Conservation (phyloP, 2,329 filamentous ascomycete genomes). For the Blastomyces emzantsi region DNA sequence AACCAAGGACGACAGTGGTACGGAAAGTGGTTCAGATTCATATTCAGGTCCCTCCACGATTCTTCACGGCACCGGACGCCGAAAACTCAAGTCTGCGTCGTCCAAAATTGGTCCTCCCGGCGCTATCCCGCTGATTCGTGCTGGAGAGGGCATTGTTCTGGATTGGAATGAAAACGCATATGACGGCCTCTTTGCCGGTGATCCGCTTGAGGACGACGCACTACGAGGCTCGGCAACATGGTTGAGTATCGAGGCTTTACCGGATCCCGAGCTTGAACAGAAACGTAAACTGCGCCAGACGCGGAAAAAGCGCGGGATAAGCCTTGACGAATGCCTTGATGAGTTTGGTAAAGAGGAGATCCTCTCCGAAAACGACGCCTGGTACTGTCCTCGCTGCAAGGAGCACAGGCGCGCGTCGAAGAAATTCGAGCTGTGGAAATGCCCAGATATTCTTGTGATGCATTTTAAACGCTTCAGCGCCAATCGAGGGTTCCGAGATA, state of each 20-base stretch:
- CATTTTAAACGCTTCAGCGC: constrained; percentile 95
- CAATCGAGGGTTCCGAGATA: constrained; percentile 71
- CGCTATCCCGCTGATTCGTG: constrained; percentile 54
- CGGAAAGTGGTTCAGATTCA: constrained; percentile 27
- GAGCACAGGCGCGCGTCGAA: constrained; percentile 87
- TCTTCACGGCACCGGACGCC: background rate
- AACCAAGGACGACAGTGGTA: constrained; percentile 22
- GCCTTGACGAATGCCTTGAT: constrained; percentile 80
- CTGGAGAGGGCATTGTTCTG: constrained; percentile 76
- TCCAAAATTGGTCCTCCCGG: constrained; percentile 2
- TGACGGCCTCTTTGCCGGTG: constrained; percentile 56
- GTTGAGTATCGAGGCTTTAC: constrained; percentile 43
- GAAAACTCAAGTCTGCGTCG: background rate
- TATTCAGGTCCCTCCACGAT: constrained; percentile 12
- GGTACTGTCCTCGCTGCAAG: constrained; percentile 96
- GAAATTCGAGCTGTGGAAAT: constrained; percentile 95
- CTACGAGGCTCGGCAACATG: constrained; percentile 54
- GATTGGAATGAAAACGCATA: constrained; percentile 70
- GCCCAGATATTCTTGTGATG: constrained; percentile 87
- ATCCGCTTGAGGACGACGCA: constrained; percentile 38
- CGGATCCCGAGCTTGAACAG: constrained; percentile 55
- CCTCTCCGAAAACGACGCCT: constrained; percentile 88
- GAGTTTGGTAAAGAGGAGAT: constrained; percentile 94
- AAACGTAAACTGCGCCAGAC: constrained; percentile 54
- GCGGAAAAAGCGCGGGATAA: constrained; percentile 67